phyloP scores from a whole-genome alignment of 2,329 filamentous ascomycete genomes.

The Trematosphaeria pertusa region DNA sequence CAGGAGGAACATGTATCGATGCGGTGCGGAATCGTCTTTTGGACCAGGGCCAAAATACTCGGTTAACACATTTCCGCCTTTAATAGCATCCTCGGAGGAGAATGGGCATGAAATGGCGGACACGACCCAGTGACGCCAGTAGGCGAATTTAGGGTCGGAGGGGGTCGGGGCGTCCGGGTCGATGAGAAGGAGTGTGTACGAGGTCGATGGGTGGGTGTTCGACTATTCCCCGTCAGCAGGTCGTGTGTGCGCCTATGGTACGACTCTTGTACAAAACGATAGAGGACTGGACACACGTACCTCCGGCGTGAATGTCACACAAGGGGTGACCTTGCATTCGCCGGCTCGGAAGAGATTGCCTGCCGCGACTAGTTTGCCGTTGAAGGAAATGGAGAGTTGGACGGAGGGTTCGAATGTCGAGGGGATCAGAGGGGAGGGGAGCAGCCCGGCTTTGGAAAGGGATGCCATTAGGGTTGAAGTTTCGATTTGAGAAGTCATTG shows the following conservation, averaged over 20 bases:
- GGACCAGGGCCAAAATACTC: constrained; percentile 42
- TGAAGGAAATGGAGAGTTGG: constrained; percentile 47
- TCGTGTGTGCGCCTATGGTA: too few species aligned
- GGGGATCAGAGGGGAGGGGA: constrained; percentile 50
- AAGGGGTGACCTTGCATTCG: constrained; percentile 28
- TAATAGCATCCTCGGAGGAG: constrained; percentile 1
- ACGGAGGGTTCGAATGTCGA: constrained; percentile 52
- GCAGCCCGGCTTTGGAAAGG: constrained; percentile 32
- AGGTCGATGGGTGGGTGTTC: not conserved
- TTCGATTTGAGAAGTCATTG: constrained; percentile 9
- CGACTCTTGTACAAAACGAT: not conserved
- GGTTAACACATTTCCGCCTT: constrained; percentile 33
- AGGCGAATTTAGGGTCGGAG: constrained; percentile 62
- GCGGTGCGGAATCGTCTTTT: constrained; percentile 45
- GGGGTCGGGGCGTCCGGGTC: constrained; percentile 65
- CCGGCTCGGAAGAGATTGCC: constrained; percentile 46
- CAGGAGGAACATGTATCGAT: constrained; percentile 43
- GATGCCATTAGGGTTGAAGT: constrained; percentile 25
- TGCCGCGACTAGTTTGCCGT: constrained; percentile 27
- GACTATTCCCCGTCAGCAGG: constrained; percentile 2
- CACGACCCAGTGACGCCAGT: constrained; percentile 63
- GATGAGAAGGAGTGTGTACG: constrained; percentile 59
- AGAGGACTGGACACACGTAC: not conserved
- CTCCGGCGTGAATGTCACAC: constrained; percentile 13
- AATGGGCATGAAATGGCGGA: constrained; percentile 17